Evolutionary conservation across 2,329 filamentous ascomycete genomes (phyloP), one percentile per base, ranked within the genome.

Genomic region (Calycina marina): DNA sequence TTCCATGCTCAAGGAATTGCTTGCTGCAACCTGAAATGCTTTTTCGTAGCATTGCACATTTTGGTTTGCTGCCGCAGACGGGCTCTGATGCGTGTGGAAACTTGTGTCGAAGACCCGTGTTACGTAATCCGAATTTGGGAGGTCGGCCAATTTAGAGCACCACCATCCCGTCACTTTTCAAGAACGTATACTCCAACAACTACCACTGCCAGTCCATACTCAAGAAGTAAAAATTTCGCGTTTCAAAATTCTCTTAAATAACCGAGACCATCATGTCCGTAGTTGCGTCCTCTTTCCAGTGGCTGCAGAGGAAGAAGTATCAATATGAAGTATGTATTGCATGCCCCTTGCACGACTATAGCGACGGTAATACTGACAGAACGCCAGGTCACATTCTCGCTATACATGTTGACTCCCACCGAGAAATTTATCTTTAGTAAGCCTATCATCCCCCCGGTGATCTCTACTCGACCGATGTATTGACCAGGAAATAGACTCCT

Each of bases 361-460:
- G n/a, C n/a, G 10, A 16, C 14, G 15, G 17, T 29, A n/a, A 15
- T 36, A 20, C 31, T 45, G 14, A 38, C 90, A 65, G 84, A 92
- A 62, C 81, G 93, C 52, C 84, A 98, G 63, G 88, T 96, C 56
- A 94, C 88, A 9, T 90, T 92, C 59, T 79, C 81, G 39, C 71
- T 96, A 15, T 96, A 98, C 67, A 96, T 98, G 81, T 78, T 94
- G 48, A 94, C 86, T 22, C 80, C 85, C 1, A 85, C 80, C 32
- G 90, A 98, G 65, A 93, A 93, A 58, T 88, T 93, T 59, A 77
- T 93, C 49, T 93, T 96, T 61, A 96, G 90, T 96, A 69, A 36
- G 84, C 33, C 25, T 16, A 28, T 14, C 14, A 25, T 28, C n/a
- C n/a, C n/a, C n/a, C n/a, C n/a, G n/a, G n/a, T n/a, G n/a, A n/a